Base-by-base conservation (phyloP, 306 rosid species). In the Gastrolobium villosum region DNA sequence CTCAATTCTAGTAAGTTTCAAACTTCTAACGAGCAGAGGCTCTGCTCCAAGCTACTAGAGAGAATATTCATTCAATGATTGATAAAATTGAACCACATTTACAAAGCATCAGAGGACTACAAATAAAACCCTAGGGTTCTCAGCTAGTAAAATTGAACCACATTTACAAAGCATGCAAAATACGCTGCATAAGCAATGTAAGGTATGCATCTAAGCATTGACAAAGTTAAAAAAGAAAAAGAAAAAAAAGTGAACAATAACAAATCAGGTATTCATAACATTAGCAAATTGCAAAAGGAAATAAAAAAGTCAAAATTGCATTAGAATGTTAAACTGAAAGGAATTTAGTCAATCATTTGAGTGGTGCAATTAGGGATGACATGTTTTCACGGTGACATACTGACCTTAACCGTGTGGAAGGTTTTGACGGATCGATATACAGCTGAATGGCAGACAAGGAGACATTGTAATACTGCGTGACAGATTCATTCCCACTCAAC, bases 361-460 rank as follows among this genome's bases (percentile, higher is more conserved):
- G 30, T 37, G 39, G 6, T n/a, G 1, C 43, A 80, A 44, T 57
- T 65, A 41, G n/a, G 40, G 54, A 54, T 2, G 41, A 49, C 31
- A 67, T 14, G 44, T 69, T 74, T 74, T 45, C 49, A 40, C 0
- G 1, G 32, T 30, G 15, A 13, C 77, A 56, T 5, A 54, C 85
- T 82, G 62, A 91, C 97, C 97, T 88, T 79, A 86, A 82, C 75
- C 68, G 72, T 1, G 89, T 32, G n/a, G 85, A 87, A 35, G 93
- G 83, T 75, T 87, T 93, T 10, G 90, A 80, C n/a, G 95, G 93
- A 72, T 93, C 91, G 0, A 87, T 68, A 74, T 88, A 93, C 31
- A 94, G 90, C 86, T 94, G 97, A 83, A 94, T 91, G 71, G 89
- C 98, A 55, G 98, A 94, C 89, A 94, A 88, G 72, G 88, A 91